Conservation (phyloP, 352 stramenopile genomes). For the Peronospora destructor region DNA sequence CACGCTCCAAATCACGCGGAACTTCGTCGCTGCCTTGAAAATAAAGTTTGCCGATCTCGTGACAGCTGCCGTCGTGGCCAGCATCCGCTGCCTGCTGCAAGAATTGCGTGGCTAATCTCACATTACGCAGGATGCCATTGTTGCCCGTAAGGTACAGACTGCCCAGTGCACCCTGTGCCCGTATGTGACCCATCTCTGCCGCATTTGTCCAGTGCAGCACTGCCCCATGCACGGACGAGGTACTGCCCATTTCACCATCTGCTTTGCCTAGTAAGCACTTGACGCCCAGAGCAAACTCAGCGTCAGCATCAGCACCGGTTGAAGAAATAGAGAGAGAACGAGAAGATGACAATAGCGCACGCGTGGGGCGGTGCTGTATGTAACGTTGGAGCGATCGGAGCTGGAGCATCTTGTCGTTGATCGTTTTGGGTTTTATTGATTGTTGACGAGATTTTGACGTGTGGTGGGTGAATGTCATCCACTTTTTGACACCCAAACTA, state of each 20-base stretch:
- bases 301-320: constrained; percentile 22
- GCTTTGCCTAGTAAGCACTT: constrained; percentile 48
- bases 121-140: constrained; percentile 37
- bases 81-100: constrained; percentile 58
- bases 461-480: background rate
- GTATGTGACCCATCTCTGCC: constrained; percentile 57
- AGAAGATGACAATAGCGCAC: background rate
- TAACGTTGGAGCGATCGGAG: constrained; percentile 17
- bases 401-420: constrained; percentile 7
- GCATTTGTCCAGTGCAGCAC: constrained; percentile 77
- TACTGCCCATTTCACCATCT: constrained; percentile 25
- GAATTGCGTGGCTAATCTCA: constrained; percentile 43
- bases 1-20: constrained; percentile 25
- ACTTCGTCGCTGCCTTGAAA: constrained; percentile 42
- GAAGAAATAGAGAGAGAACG: constrained; percentile 10
- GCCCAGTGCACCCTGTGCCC: constrained; percentile 62
- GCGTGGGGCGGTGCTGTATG: constrained; percentile 4
- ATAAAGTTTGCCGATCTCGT: constrained; percentile 70
- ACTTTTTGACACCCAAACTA: background rate
- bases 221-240: constrained; percentile 38
- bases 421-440: constrained; percentile 2
- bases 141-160: constrained; percentile 67
- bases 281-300: constrained; percentile 57
- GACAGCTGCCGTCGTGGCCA: constrained; percentile 60
- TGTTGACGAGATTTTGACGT: constrained; percentile 4